A percentile compares a stretch with the other conserved stretches of the same genome.
Conservation (phyloP, 805 yeast genomes). For the Candida broadrunensis region DNA sequence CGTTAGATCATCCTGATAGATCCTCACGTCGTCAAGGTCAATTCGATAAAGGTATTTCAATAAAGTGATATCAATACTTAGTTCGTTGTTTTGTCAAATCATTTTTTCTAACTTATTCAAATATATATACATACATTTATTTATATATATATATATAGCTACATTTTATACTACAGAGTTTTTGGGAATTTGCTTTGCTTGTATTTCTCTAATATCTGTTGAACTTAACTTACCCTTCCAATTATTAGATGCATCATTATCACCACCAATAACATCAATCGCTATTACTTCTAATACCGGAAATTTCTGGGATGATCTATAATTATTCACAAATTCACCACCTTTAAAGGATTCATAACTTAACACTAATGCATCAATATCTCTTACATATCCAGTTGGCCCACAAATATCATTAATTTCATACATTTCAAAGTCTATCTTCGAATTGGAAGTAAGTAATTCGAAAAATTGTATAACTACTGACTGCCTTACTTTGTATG, state of each 20-base stretch:
- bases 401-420: conserved; percentile 88
- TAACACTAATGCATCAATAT: conserved; percentile 76
- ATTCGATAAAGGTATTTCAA: conserved; percentile 43
- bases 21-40: conserved; percentile 41
- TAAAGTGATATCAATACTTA: conserved; percentile 16
- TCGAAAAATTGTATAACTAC: conserved; percentile 49
- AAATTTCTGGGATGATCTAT: conserved; percentile 57
- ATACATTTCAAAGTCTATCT: conserved; percentile 46
- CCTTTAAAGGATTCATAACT: conserved; percentile 80
- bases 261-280: conserved; percentile 61
- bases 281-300: conserved; percentile 35
- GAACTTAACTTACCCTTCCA: conserved; percentile 81
- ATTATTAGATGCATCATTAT: conserved; percentile 32
- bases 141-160: background rate
- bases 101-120: too few species aligned
- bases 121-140: too few species aligned
- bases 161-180: background rate
- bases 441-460: conserved; percentile 39
- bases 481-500: conserved; percentile 49
- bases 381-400: conserved; percentile 76
- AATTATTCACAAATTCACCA: conserved; percentile 66
- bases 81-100: too few species aligned
- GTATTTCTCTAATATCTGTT: conserved; percentile 60
- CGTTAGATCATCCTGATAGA: conserved; percentile 87
- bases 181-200: background rate